These are phyloP conservation scores for Castanea crenata DNA, from an alignment of 306 rosid genomes.

Conservation along the genomic window DNA sequence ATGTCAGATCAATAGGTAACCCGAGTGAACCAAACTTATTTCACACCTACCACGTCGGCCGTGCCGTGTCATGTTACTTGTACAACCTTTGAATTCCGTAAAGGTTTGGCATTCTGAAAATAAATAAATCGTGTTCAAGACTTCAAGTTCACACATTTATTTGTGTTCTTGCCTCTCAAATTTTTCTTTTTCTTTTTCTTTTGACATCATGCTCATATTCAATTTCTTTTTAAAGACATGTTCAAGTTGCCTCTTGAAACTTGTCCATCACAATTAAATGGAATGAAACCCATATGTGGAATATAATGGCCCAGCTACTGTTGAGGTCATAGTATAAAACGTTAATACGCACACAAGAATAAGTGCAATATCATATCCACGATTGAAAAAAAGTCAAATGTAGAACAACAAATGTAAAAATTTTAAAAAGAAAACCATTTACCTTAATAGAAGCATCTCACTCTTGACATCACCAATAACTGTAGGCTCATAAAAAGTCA, in stretches of 20 bases:
- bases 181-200: no score
- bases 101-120: background rate
- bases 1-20: background rate
- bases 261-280: background rate
- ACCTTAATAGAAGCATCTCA: constrained; percentile 87
- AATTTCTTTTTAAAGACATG: no score
- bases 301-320: background rate
- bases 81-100: background rate
- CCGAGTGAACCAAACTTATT: background rate
- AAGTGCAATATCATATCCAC: background rate
- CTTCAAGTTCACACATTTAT: background rate
- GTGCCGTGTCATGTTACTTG: background rate
- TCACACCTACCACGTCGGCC: background rate
- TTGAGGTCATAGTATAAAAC: background rate
- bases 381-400: background rate
- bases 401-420: background rate
- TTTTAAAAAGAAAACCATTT: constrained; percentile 4
- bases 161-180: background rate
- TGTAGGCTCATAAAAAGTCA: constrained; percentile 88
- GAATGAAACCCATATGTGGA: background rate
- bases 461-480: constrained; percentile 62
- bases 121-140: background rate
- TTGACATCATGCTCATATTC: no score
- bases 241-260: background rate
- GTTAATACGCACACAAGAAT: background rate